Conservation (phyloP, 768 basidiomycete genomes). For the Agaricus blazei region DNA sequence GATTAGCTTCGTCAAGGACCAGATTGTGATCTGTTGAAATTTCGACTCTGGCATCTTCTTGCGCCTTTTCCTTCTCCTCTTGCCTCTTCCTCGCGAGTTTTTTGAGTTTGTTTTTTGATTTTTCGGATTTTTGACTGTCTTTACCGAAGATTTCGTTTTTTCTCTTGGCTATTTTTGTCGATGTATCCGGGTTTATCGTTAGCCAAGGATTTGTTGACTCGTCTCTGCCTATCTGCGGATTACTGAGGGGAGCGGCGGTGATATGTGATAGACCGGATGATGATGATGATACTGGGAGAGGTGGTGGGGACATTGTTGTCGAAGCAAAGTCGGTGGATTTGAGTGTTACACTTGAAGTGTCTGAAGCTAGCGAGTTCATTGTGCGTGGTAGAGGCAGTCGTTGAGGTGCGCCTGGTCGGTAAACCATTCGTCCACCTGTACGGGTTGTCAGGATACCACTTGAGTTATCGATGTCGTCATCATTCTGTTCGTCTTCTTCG, state of each 20-base stretch:
- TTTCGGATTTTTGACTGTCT: slow-evolving; percentile 51
- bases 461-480: slow-evolving; percentile 17
- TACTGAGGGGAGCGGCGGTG: neutral
- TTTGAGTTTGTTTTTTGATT: slow-evolving; percentile 70
- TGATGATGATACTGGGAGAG: slow-evolving; percentile 13
- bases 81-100: slow-evolving; percentile 55
- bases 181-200: slow-evolving; percentile 21
- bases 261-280: slow-evolving; percentile 4
- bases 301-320: slow-evolving; percentile 30
- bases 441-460: slow-evolving; percentile 45
- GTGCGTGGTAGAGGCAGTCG: slow-evolving; percentile 10
- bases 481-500: slow-evolving; percentile 18
- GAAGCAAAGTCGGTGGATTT: slow-evolving; percentile 51
- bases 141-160: slow-evolving; percentile 75
- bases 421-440: slow-evolving; percentile 63
- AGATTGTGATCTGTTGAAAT: slow-evolving; percentile 59
- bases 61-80: slow-evolving; percentile 52
- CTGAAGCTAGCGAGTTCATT: slow-evolving; percentile 34
- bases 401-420: slow-evolving; percentile 47
- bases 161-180: slow-evolving; percentile 51
- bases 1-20: slow-evolving; percentile 15
- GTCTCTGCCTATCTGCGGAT: slow-evolving; percentile 1
- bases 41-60: slow-evolving; percentile 77
- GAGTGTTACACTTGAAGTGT: slow-evolving; percentile 66
- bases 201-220: slow-evolving; percentile 79